Base-by-base conservation (phyloP, 2,329 filamentous ascomycete species). In the Fusarium nanum region DNA sequence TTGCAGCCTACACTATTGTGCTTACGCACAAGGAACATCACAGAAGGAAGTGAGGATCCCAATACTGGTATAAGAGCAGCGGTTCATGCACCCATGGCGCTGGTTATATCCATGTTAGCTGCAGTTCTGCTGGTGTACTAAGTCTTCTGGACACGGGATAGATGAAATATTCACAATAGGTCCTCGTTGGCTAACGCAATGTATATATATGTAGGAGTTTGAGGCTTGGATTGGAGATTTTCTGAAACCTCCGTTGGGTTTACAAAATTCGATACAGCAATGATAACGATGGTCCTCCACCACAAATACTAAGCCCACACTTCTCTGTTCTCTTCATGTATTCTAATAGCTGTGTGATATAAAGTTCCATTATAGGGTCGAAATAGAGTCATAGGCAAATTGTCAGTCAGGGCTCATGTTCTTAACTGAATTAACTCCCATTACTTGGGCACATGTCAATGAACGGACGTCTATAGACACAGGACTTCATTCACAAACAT, bases 11-110 rank as follows among this genome's bases (percentile, higher is more conserved):
- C 62, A 12, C 27, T 67, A 23, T 48, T 67, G 20, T 67, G 64
- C 20, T 41, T 67, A 32, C 63, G 45, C 23, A 23, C 64, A 14
- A 67, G 62, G 27, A 67, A 67, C 34, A 45, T 67, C 28, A 67
- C 63, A 9, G 28, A 44, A 27, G 64, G 56, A 6, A 67, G 56
- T 14, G 32, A 67, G 20, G 42, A 56, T 23, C 64, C 62, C 20
- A 67, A 67, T 28, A 14, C 50, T 47, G 44, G 44, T 22, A 18
- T n/a, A 23, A 66, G 63, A 47, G 18, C 27, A 30, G 40, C 8
- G 44, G 27, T 34, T 30, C 40, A 61, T 59, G 40, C 18, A 28
- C 25, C 30, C 45, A 32, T 50, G 55, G 25, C 32, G 14, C 14
- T 56, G 16, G 50, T 62, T 27, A 22, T 55, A 20, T 44, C 40